Percentiles rank a stretch among this genome's conserved stretches.
Evolutionary conservation across 2,329 filamentous ascomycete species (phyloP).

Genomic region (Colletotrichum sp.): DNA sequence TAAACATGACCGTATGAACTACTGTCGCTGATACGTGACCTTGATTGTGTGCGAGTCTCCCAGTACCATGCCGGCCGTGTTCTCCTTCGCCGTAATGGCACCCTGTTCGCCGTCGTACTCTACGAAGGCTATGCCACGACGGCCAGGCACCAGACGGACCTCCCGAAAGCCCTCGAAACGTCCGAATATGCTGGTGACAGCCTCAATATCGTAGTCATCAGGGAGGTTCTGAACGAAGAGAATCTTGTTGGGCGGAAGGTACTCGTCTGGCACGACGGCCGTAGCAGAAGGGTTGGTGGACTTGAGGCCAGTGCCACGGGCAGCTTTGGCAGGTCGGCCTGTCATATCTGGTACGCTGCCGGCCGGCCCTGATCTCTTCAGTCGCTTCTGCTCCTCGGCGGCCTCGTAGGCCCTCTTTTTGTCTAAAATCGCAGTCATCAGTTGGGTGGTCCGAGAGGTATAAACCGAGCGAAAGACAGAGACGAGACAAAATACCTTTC

Average conservation of each 20-base stretch:
- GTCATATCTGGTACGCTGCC: conserved; percentile 51
- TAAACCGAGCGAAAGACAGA: not conserved
- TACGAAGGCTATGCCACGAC: conserved; percentile 91
- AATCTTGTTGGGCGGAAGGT: conserved; percentile 95
- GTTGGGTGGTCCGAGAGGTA: not conserved
- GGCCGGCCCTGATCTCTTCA: conserved; percentile 63
- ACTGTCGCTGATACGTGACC: conserved; percentile 96
- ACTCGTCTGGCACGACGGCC: conserved; percentile 92
- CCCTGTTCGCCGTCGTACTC: conserved; percentile 92
- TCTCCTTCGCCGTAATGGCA: conserved; percentile 93
- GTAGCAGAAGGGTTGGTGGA: conserved; percentile 70
- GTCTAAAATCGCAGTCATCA: conserved; percentile 40
- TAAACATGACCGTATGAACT: conserved; percentile 23
- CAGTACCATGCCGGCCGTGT: conserved; percentile 83
- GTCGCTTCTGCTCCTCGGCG: conserved; percentile 77
- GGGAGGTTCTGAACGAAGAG: conserved; percentile 93
- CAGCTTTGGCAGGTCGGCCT: conserved; percentile 69
- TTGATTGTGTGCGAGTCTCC: conserved; percentile 77
- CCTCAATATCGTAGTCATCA: conserved; percentile 83
- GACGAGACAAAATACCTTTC: conserved; percentile 68
- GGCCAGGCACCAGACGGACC: conserved; percentile 84
- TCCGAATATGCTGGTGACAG: conserved; percentile 79
- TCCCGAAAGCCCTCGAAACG: conserved; percentile 95
- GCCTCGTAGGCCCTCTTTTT: conserved; percentile 84
- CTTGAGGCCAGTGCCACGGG: conserved; percentile 78